Base-by-base conservation (phyloP, 164 flowering plant genomes). In the Nymphaea colorata region DNA sequence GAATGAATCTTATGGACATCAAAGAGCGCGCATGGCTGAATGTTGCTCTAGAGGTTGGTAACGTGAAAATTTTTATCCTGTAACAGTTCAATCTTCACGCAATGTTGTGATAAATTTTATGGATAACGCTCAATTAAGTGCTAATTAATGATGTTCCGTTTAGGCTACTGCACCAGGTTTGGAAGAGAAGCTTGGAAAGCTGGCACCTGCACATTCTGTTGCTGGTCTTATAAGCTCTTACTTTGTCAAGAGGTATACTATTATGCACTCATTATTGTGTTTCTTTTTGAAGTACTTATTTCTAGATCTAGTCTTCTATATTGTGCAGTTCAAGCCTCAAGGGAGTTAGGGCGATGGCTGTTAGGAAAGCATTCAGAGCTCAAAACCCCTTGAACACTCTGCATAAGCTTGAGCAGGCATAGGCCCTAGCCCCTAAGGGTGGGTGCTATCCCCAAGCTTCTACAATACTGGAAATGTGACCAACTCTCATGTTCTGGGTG, bases 1-100 rank as follows among this genome's bases (percentile, higher is more conserved):
- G 99, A 75, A 94, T 91, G 99, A 94, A 94, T 71, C 82, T 91
- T 79, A 88, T 94, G 98, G 96, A 94, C 65, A 69, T 75, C 44
- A 68, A 59, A 64, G 60, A 64, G 25, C 74, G 81, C 4, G 64
- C 16, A 61, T 78, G 81, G 81, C 68, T 76, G 36, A 68, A 75
- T 72, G 66, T 66, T 68, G 78, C 62, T 55, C 53, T 78, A 66
- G 72, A 78, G 74, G 81, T 78, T 7, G 44, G 57, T 72, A 16
- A 3, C 6, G 4, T 65, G 41, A 44, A 47, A 47, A 12, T 5
- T 14, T 41, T 47, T 47, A 44, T 14, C 17, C 66, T 59, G 41
- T 59, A 61, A 59, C 25, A 41, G 42, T 64, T 4, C 43, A 3
- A 43, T 44, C 12, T 36, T 16, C 36, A 25, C 36, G 36, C 36